phyloP scores from a whole-genome alignment of 2,329 filamentous ascomycete species.

The Xylaria hypoxylon region DNA sequence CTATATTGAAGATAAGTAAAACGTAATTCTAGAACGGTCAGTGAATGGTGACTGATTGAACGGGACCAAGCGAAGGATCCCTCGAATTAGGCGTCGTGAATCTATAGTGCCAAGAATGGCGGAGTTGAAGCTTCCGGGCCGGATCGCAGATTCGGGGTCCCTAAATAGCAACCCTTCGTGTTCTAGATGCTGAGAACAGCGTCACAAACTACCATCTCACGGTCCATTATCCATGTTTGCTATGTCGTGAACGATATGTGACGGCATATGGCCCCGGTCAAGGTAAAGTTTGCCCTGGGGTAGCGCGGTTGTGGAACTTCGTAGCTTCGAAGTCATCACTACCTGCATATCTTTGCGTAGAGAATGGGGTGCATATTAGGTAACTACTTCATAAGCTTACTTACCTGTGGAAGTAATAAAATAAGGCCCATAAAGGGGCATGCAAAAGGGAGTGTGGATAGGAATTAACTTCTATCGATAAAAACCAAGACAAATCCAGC shows the following conservation, averaged over 20 bases:
- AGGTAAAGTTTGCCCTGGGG: too few relatives aligned
- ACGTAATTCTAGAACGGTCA: background rate
- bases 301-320: background rate
- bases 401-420: too few relatives aligned
- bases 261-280: too few relatives aligned
- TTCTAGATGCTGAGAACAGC: background rate
- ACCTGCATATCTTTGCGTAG: too few relatives aligned
- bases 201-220: background rate
- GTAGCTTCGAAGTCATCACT: background rate
- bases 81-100: background rate
- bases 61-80: background rate
- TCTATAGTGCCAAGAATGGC: constrained; percentile 24
- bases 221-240: background rate
- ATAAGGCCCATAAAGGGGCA: too few relatives aligned
- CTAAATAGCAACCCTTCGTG: constrained; percentile 6
- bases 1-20: background rate
- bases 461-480: background rate
- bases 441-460: too few relatives aligned
- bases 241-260: too few relatives aligned
- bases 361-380: too few relatives aligned
- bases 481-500: background rate
- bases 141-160: constrained; percentile 5
- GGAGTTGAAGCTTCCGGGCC: constrained; percentile 14
- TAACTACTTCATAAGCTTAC: too few relatives aligned
- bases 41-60: background rate